Evolutionary conservation across 2,329 filamentous ascomycete genomes (phyloP).

Genomic region (Passalora sequoiae): DNA sequence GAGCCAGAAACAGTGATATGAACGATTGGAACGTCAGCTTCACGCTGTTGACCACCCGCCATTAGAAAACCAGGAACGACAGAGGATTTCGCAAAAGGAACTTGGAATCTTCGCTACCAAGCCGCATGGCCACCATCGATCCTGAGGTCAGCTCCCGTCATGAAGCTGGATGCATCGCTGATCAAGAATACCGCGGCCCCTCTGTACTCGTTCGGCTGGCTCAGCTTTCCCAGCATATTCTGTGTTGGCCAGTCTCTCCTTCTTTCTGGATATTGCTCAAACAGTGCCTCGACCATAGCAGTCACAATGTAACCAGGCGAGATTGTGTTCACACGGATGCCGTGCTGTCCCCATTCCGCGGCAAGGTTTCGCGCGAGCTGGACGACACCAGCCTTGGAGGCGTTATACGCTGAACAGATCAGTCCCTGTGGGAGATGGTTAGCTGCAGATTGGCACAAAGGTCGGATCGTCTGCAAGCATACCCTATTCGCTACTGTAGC

Average conservation of each 20-base stretch:
- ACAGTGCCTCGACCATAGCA: slow-evolving; percentile 76
- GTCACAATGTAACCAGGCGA: slow-evolving; percentile 77
- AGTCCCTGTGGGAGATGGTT: slow-evolving; percentile 49
- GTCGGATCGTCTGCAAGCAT: slow-evolving; percentile 30
- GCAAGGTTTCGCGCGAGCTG: slow-evolving; percentile 68
- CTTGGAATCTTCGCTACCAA: too few relatives aligned
- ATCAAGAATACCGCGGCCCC: slow-evolving; percentile 38
- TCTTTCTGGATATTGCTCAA: slow-evolving; percentile 66
- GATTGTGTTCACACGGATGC: slow-evolving; percentile 73
- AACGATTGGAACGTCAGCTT: slow-evolving; percentile 1
- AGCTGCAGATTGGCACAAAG: slow-evolving; percentile 3
- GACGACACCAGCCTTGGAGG: slow-evolving; percentile 68
- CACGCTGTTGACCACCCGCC: too few relatives aligned
- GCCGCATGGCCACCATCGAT: slow-evolving; percentile 53
- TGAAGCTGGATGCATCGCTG: slow-evolving; percentile 46
- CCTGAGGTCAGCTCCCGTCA: slow-evolving; percentile 51
- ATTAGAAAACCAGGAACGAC: too few relatives aligned
- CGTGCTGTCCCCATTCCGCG: slow-evolving; percentile 65
- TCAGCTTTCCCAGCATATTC: slow-evolving; percentile 66
- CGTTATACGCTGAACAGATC: slow-evolving; percentile 66
- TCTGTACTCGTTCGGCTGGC: slow-evolving; percentile 35
- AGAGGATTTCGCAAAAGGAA: too few relatives aligned
- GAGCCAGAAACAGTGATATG: slow-evolving; percentile 7
- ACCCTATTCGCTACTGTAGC: slow-evolving; percentile 59
- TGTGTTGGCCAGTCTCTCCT: slow-evolving; percentile 67